Base-by-base conservation (phyloP, 2,329 filamentous ascomycete species). In the Gyromitra esculenta region DNA sequence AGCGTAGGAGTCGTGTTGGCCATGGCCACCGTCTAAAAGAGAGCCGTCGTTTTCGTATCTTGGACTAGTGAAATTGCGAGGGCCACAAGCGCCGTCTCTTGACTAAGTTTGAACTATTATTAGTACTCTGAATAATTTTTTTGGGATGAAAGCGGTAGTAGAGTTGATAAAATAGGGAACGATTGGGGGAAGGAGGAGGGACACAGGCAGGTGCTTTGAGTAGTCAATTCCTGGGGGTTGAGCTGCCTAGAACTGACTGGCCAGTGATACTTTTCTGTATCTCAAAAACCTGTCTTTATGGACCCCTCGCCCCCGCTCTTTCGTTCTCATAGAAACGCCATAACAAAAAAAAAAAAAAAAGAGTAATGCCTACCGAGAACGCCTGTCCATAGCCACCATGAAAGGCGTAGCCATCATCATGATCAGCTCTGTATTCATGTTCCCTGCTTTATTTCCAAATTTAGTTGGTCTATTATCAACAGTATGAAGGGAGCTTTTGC, bases 311-410 rank as follows among this genome's bases (percentile, higher is more conserved):
- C 25, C 4, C 25, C 4, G 25, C 25, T 31, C 25, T 31, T 31
- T 52, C 48, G 15, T 41, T 21, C 31, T 9, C 25, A 60, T 41
- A 18, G 62, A 13, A 65, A 21, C 8, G n/a, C 45, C 18, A 9
- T n/a, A 52, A 31, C n/a, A 35, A 25, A 9, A 62, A 54, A 9
- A 5, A 31, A 48, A 56, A 37, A 45, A n/a, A 31, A 11, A 13
- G n/a, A 21, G 31, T 39, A 41, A 66, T 60, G 31, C n/a, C 50
- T 71, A 75, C 72, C 48, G 50, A 59, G 37, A 63, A 75, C 41
- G 70, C 70, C 37, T 66, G 59, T 31, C 65, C 72, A 45, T 75
- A 75, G 41, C 72, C 66, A 31, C 66, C 66, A 64, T 50, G 72
- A 41, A 75, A 25, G 15, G 64, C 72, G 15, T 59, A 43, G 5